These are phyloP conservation scores for Penicillium longicatenatum DNA, from an alignment of 495 filamentous ascomycete species.

Conservation along the genomic window DNA sequence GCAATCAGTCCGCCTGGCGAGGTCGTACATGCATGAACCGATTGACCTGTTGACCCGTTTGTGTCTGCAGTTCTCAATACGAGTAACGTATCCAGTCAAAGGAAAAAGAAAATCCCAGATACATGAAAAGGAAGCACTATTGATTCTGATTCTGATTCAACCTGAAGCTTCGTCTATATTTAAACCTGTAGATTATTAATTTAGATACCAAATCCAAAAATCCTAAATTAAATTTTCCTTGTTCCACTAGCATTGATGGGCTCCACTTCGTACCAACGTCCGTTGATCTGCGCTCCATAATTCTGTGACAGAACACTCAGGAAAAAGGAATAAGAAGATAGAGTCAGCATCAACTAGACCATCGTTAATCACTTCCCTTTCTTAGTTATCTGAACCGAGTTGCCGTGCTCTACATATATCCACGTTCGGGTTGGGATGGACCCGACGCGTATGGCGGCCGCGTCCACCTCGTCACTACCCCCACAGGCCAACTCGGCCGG, in stretches of 20 bases:
- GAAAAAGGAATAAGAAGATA: background rate
- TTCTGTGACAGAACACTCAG: background rate
- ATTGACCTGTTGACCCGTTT: background rate
- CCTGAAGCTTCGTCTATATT: background rate
- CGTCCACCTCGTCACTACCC: slow-evolving; percentile 8
- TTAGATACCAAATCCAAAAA: background rate
- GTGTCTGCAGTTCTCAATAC: too few species aligned
- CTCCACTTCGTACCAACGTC: background rate
- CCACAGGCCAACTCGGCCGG: background rate
- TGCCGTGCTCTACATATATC: background rate
- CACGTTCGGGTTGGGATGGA: background rate
- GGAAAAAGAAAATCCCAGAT: background rate
- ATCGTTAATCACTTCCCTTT: background rate
- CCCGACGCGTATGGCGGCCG: slow-evolving; percentile 15
- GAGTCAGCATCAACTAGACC: background rate
- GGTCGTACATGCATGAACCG: slow-evolving; percentile 8
- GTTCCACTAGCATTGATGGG: background rate
- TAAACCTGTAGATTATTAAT: background rate
- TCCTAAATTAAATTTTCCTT: background rate
- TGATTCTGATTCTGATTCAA: background rate
- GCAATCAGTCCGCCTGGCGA: slow-evolving; percentile 13
- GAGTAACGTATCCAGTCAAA: background rate
- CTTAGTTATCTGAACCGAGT: background rate
- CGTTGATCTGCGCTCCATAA: background rate
- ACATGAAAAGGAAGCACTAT: background rate